Conservation (phyloP, 345 rosid species). For the Acer campestre region DNA sequence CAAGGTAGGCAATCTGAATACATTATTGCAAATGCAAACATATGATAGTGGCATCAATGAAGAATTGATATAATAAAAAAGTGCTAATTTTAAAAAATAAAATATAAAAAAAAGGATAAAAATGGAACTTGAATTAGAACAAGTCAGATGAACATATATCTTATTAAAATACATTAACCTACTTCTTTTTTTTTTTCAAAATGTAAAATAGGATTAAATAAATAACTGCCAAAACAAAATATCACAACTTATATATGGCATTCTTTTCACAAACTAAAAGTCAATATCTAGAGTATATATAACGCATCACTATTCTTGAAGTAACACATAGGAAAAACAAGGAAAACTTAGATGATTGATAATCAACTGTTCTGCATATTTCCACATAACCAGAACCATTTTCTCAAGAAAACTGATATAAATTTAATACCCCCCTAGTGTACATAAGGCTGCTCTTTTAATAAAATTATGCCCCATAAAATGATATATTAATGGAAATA, state of each 20-base stretch:
- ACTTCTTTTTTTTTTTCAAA: background rate
- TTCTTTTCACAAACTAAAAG: too few relatives aligned
- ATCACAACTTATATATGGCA: background rate
- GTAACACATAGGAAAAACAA: background rate
- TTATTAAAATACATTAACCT: background rate
- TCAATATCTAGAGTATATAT: background rate
- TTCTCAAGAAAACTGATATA: background rate
- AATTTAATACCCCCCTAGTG: background rate
- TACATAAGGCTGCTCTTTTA: background rate
- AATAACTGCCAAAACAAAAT: background rate
- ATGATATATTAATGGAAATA: background rate
- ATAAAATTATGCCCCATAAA: background rate
- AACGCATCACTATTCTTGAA: background rate
- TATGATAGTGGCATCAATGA: constrained; percentile 24
- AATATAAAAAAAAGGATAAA: background rate
- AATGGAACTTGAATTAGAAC: background rate
- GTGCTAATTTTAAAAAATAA: background rate
- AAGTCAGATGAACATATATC: background rate
- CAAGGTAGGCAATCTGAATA: constrained; percentile 71
- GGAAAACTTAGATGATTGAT: background rate
- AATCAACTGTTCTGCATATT: background rate
- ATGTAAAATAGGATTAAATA: background rate
- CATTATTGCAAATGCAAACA: constrained; percentile 25
- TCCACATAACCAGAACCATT: background rate
- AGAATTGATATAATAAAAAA: background rate